A percentile compares a stretch with the other conserved stretches of the same genome.
Evolutionary conservation across 129 eudicot species (phyloP).

Genomic region (Erigeron canadensis): DNA sequence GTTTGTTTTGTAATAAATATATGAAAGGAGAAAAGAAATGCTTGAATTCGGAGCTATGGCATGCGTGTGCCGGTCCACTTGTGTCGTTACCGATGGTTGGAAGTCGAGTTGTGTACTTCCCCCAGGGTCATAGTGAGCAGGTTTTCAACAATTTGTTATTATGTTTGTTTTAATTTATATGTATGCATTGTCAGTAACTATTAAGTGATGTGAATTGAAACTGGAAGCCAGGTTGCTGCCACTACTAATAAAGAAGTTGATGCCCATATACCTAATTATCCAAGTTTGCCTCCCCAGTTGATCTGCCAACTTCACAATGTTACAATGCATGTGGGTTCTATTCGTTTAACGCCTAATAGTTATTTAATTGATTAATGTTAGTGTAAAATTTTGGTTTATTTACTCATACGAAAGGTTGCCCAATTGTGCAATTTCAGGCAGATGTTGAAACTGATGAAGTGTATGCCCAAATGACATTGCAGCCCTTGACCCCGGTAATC

Average conservation of each 20-base stretch:
- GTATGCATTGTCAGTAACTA: conserved; percentile 11
- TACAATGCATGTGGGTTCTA: conserved; percentile 92
- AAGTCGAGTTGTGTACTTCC: conserved; percentile 96
- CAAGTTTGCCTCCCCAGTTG: conserved; percentile 88
- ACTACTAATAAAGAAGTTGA: conserved; percentile 96
- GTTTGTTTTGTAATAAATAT: conserved; percentile 3
- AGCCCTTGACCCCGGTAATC: conserved; percentile 89
- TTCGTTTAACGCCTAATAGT: background rate
- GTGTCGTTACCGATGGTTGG: conserved; percentile 86
- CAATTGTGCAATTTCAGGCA: conserved; percentile 63
- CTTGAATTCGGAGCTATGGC: conserved; percentile 98
- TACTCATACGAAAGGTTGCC: background rate
- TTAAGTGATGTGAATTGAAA: conserved; percentile 38
- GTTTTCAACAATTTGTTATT: conserved; percentile 33
- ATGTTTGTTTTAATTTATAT: conserved; percentile 2
- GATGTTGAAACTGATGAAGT: conserved; percentile 99
- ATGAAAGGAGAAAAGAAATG: conserved; percentile 93
- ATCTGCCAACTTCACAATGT: conserved; percentile 99
- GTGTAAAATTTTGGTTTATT: background rate
- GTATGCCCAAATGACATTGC: conserved; percentile 98
- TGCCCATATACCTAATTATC: conserved; percentile 97
- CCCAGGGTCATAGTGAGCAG: conserved; percentile 99
- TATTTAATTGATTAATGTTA: background rate
- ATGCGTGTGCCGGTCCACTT: conserved; percentile 99
- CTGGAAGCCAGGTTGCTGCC: conserved; percentile 87